These are phyloP conservation scores for Arctium minus DNA, from an alignment of 129 eudicot species.

Conservation along the genomic window DNA sequence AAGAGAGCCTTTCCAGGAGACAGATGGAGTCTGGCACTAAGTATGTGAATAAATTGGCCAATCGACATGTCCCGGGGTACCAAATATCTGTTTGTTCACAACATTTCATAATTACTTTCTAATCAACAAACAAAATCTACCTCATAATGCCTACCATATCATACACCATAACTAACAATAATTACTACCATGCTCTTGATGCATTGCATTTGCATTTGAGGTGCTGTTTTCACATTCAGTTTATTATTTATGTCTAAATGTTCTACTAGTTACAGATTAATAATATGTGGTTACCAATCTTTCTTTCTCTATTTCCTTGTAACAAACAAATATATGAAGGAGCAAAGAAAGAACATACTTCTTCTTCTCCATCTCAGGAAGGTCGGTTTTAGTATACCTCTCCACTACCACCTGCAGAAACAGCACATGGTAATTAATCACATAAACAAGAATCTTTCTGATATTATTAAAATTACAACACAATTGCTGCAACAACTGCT, in stretches of 20 bases:
- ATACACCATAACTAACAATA: background rate
- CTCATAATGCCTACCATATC: background rate
- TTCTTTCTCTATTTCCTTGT: background rate
- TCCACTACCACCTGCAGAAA: slow-evolving; percentile 81
- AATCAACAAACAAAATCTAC: background rate
- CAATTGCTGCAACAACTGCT: background rate
- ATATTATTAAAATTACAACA: background rate
- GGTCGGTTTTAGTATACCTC: slow-evolving; percentile 80
- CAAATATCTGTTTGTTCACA: slow-evolving; percentile 52
- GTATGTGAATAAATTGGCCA: slow-evolving; percentile 79
- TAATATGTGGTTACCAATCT: too few species aligned
- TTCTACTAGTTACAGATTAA: background rate
- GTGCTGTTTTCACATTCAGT: background rate
- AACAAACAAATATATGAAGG: background rate
- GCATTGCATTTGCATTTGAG: background rate
- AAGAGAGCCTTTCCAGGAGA: slow-evolving; percentile 87
- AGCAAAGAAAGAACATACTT: slow-evolving; percentile 57
- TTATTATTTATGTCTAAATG: background rate
- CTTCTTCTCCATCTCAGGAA: slow-evolving; percentile 93
- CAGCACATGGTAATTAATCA: background rate
- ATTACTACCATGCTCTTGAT: background rate
- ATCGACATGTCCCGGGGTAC: slow-evolving; percentile 91
- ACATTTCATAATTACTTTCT: background rate
- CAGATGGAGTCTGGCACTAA: slow-evolving; percentile 69
- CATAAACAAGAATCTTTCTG: background rate